A percentile compares a stretch with the other conserved stretches of the same genome.
Evolutionary conservation across 1,284 basidiomycete genomes (phyloP).

Genomic region (Sporisorium iseilematis-ciliati): DNA sequence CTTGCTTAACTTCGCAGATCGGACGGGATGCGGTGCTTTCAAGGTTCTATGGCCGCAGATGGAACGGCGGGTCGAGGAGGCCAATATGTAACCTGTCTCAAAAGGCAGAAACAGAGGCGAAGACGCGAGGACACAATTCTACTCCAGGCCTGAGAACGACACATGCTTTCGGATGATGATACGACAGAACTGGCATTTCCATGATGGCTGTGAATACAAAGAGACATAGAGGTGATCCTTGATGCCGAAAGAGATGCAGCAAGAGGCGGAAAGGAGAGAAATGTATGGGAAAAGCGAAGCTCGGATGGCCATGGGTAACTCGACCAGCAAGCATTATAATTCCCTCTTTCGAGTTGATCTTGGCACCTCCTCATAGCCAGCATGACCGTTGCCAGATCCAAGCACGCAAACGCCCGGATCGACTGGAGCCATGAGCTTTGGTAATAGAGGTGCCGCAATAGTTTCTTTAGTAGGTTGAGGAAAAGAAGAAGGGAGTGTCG

Average conservation of each 20-base stretch:
- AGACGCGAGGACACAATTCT: no score
- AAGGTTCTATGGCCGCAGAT: slow-evolving; percentile 82
- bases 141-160: no score
- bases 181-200: no score
- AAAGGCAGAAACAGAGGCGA: no score
- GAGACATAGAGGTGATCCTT: neutral
- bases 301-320: slow-evolving; percentile 34
- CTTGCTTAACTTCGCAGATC: slow-evolving; percentile 84
- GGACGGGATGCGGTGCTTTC: slow-evolving; percentile 84
- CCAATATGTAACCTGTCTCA: no score
- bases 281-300: slow-evolving; percentile 57
- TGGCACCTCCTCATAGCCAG: slow-evolving; percentile 49
- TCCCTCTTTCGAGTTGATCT: slow-evolving; percentile 33
- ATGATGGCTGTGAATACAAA: neutral
- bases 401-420: slow-evolving; percentile 50
- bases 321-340: slow-evolving; percentile 55
- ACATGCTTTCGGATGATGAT: no score
- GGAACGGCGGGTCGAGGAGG: neutral
- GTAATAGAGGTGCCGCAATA: slow-evolving; percentile 45
- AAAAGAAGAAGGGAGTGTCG: slow-evolving; percentile 25
- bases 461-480: slow-evolving; percentile 57
- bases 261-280: neutral
- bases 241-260: neutral
- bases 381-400: slow-evolving; percentile 36
- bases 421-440: slow-evolving; percentile 49